A percentile compares a stretch with the other conserved stretches of the same genome.
Evolutionary conservation across 495 filamentous ascomycete species (phyloP).

Genomic region (Penicillium atrosanguineum): DNA sequence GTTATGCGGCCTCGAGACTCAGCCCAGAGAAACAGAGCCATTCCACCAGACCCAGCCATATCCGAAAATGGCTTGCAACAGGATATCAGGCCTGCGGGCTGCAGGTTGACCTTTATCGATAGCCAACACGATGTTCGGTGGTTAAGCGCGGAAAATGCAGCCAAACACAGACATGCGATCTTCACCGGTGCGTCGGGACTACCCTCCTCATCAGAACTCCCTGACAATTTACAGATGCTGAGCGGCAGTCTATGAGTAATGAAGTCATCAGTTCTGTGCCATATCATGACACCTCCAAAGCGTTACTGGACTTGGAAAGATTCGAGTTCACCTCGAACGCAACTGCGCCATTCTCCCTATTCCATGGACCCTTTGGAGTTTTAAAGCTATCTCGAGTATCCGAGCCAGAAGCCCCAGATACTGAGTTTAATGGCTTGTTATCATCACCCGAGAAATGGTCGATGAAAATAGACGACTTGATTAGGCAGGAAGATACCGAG

Average conservation of each 20-base stretch:
- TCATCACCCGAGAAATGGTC: neutral
- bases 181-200: constrained; percentile 11
- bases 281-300: constrained; percentile 4
- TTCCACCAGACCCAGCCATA: too few species aligned
- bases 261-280: constrained; percentile 2
- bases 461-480: neutral
- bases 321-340: neutral
- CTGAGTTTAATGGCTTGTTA: neutral
- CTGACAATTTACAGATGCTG: constrained; percentile 10
- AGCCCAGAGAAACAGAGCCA: too few species aligned
- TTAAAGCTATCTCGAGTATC: neutral
- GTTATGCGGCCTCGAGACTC: too few species aligned
- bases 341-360: constrained; percentile 1
- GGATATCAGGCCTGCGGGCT: too few species aligned
- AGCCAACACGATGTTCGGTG: constrained; percentile 36
- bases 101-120: constrained; percentile 13
- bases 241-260: constrained; percentile 17
- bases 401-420: neutral
- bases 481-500: neutral
- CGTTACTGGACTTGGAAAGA: constrained; percentile 13
- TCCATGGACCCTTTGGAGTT: constrained; percentile 21
- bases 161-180: constrained; percentile 17
- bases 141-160: constrained; percentile 17
- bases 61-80: too few species aligned
- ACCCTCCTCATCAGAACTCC: neutral